phyloP scores from a whole-genome alignment of 768 basidiomycete species.

The Boletellus ananas region DNA sequence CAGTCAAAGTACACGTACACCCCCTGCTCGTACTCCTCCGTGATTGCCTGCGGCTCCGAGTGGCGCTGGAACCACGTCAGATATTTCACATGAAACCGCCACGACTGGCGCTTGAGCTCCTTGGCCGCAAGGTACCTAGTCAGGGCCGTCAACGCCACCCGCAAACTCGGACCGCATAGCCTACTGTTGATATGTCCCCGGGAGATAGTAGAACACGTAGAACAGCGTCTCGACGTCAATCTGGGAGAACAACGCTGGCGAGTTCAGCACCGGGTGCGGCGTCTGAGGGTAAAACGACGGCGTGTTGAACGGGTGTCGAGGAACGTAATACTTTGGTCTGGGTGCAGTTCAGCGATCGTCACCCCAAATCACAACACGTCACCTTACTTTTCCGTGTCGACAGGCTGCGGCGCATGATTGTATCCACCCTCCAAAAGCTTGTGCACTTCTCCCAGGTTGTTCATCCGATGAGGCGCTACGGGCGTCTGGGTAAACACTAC shows the following conservation, averaged over 20 bases:
- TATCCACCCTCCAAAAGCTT: conserved; percentile 93
- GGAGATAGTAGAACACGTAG: conserved; percentile 97
- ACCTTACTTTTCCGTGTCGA: conserved; percentile 93
- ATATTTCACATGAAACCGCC: conserved; percentile 99
- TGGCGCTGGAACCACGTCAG: conserved; percentile 99
- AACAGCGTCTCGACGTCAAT: conserved; percentile 97
- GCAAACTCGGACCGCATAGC: background rate
- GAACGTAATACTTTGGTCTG: conserved; percentile 96
- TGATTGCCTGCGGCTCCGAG: conserved; percentile 96
- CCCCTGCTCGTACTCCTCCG: conserved; percentile 98
- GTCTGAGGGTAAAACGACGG: conserved; percentile 92
- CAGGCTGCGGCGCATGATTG: conserved; percentile 82
- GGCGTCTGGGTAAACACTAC: conserved; percentile 1
- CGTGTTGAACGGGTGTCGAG: conserved; percentile 88
- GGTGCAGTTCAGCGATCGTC: conserved; percentile 7
- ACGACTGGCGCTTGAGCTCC: conserved; percentile 95
- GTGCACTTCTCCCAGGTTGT: conserved; percentile 86
- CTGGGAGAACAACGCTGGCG: conserved; percentile 81
- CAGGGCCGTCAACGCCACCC: background rate
- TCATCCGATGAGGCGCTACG: conserved; percentile 73
- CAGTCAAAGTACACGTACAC: conserved; percentile 99
- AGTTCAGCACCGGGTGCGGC: conserved; percentile 75
- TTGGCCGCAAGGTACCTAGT: conserved; percentile 89
- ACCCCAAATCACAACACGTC: background rate
- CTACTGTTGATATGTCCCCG: conserved; percentile 97